A percentile compares a stretch with the other conserved stretches of the same genome.
These are phyloP conservation scores for Lachnellula willkommii DNA, from an alignment of 2,329 filamentous ascomycete genomes.

Conservation along the genomic window DNA sequence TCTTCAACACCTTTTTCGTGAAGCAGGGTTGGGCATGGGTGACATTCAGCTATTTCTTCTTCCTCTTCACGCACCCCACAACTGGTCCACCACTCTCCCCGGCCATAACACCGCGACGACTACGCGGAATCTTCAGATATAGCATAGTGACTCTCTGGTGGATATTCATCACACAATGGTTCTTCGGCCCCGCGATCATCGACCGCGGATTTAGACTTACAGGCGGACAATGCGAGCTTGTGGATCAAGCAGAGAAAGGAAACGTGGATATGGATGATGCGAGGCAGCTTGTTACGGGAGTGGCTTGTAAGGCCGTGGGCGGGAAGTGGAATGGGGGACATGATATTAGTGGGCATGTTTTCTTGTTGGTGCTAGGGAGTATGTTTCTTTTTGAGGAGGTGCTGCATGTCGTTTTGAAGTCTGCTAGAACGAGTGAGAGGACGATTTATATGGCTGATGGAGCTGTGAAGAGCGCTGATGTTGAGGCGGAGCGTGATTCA, in stretches of 20 bases:
- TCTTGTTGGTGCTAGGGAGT: slow-evolving; percentile 80
- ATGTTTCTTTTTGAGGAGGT: slow-evolving; percentile 79
- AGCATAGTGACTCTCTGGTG: slow-evolving; percentile 68
- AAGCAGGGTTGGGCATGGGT: slow-evolving; percentile 96
- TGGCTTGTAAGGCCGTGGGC: slow-evolving; percentile 76
- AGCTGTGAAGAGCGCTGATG: slow-evolving; percentile 53
- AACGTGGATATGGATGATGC: slow-evolving; percentile 40
- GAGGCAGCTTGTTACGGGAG: slow-evolving; percentile 59
- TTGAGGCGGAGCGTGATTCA: slow-evolving; percentile 36
- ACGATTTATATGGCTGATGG: slow-evolving; percentile 62
- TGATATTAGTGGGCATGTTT: slow-evolving; percentile 93
- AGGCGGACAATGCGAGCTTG: slow-evolving; percentile 72
- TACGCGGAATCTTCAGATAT: slow-evolving; percentile 64
- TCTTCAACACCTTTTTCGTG: slow-evolving; percentile 90
- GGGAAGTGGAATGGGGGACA: slow-evolving; percentile 89
- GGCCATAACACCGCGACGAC: slow-evolving; percentile 39
- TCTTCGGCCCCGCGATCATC: slow-evolving; percentile 83
- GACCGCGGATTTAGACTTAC: slow-evolving; percentile 86
- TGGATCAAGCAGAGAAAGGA: slow-evolving; percentile 44
- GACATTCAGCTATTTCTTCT: slow-evolving; percentile 65
- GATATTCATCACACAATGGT: slow-evolving; percentile 93
- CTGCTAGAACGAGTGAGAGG: slow-evolving; percentile 47
- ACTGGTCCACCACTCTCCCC: slow-evolving; percentile 39
- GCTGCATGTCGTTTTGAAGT: slow-evolving; percentile 51
- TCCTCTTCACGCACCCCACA: slow-evolving; percentile 63